Evolutionary conservation across 2,329 filamentous ascomycete genomes (phyloP).

Genomic region (Remersonia thermophila): DNA sequence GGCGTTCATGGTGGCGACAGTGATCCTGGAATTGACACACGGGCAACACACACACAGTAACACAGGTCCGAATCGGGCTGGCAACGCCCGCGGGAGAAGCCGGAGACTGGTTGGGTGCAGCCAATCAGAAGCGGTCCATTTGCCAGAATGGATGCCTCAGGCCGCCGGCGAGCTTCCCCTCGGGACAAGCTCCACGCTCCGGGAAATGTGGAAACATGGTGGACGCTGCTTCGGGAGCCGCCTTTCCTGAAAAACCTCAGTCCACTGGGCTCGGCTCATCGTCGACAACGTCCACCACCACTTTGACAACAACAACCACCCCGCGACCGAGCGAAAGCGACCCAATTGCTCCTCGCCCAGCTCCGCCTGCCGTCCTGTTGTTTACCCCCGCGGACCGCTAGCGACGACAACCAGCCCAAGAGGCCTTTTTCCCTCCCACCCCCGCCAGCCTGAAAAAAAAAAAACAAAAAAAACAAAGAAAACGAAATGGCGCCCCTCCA

Average conservation of each 20-base stretch:
- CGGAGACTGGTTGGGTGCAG: conserved; percentile 13
- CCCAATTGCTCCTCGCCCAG: no score
- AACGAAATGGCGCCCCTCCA: conserved; percentile 54
- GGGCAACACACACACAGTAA: background rate
- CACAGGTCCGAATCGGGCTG: background rate
- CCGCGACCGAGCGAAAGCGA: no score
- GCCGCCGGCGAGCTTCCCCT: conserved; percentile 26
- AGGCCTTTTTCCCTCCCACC: background rate
- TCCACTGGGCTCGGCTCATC: conserved; percentile 10
- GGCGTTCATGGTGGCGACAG: conserved; percentile 1
- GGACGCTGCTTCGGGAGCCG: conserved; percentile 9
- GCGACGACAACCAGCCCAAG: background rate
- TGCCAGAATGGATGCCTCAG: conserved; percentile 27
- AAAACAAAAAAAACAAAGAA: no score
- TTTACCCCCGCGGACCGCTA: background rate
- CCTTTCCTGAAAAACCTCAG: conserved; percentile 30
- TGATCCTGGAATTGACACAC: conserved; percentile 5
- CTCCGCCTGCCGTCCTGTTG: no score
- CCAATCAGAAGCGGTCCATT: conserved; percentile 35
- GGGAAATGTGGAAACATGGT: conserved; percentile 15
- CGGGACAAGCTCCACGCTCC: conserved; percentile 9
- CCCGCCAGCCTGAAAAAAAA: background rate
- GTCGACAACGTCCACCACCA: conserved; percentile 2
- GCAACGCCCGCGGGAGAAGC: conserved; percentile 13
- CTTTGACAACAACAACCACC: conserved; percentile 3